Evolutionary conservation across 768 basidiomycete genomes (phyloP), one percentile per base, ranked within the genome.

Genomic region (Steccherinum ochraceum): DNA sequence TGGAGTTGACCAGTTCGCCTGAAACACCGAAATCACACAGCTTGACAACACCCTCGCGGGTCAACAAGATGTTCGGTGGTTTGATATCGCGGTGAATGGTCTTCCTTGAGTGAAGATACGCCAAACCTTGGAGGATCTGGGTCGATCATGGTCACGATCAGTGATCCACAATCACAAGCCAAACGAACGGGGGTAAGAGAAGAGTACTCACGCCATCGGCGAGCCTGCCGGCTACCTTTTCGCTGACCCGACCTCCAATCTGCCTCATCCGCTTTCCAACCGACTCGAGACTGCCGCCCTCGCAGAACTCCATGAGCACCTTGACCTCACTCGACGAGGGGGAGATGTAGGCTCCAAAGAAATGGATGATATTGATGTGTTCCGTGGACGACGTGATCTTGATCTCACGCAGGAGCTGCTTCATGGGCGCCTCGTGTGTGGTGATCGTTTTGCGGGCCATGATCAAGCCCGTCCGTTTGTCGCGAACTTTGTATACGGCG

Each of bases 1-100:
- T 68, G 46, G 89, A 92, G 62, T 88, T 83, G 59, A 97, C 84
- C 20, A 99, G 78, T 68, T 96, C 91, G 40, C 95, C 96, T 23
- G 95, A 97, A 18, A 98, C 96, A 25, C 96, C 96, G 63, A 99
- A 99, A 69, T 99, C 96, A 65, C 80, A 85, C 3, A 99, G 76
- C 67, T 93, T 96, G 63, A 98, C 84, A 44, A 92, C 69, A 24
- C 96, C 96, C 62, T 92, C 85, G 44, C 80, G 79, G 30, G 93
- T 91, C 52, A 98, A 74, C 43, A 99, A 81, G 49, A 98, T 81
- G 65, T 95, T 95, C 18, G 93, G 89, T 19, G 92, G 92, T 62
- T 94, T 95, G 68, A 95, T 93, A 66, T 95, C 92, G 62, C 96
- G 79, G 66, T 99, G 96, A 55, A 99, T 97, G 44, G 93, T 94